Conservation (phyloP, 2,329 filamentous ascomycete species). For the Leptographium radiaticola region DNA sequence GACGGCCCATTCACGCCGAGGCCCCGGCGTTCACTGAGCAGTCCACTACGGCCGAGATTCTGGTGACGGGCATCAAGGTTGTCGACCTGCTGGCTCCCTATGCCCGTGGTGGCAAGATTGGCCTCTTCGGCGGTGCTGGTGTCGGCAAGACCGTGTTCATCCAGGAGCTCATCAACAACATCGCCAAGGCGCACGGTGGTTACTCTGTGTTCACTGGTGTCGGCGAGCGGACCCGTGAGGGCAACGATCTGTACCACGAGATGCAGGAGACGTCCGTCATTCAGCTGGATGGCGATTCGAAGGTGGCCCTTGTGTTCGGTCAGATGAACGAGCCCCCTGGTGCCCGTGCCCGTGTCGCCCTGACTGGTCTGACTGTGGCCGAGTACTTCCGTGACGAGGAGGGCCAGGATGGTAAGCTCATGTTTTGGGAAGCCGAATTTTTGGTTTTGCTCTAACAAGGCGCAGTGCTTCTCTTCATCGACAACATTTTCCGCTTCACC, state of each 20-base stretch:
- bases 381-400: conserved; percentile 69
- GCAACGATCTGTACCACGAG: conserved; percentile 99
- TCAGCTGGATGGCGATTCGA: conserved; percentile 97
- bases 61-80: conserved; percentile 99
- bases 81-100: conserved; percentile 98
- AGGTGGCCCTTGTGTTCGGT: conserved; percentile 98
- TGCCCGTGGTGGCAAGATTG: conserved; percentile 99
- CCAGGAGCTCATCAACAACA: conserved; percentile 99
- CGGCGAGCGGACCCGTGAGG: conserved; percentile 99
- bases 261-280: conserved; percentile 99
- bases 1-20: conserved; percentile 84
- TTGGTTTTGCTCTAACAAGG: neutral
- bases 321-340: conserved; percentile 99
- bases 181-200: conserved; percentile 99
- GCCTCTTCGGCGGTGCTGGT: conserved; percentile 99
- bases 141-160: conserved; percentile 99
- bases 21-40: conserved; percentile 88
- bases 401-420: conserved; percentile 68
- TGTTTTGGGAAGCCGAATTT: neutral
- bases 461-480: conserved; percentile 92
- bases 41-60: conserved; percentile 89
- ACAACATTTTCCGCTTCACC: conserved; percentile 99
- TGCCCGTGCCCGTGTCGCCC: conserved; percentile 98
- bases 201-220: conserved; percentile 99
- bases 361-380: conserved; percentile 72